Base-by-base conservation (phyloP, 352 stramenopile genomes). In the Phytopythium mirpurense region DNA sequence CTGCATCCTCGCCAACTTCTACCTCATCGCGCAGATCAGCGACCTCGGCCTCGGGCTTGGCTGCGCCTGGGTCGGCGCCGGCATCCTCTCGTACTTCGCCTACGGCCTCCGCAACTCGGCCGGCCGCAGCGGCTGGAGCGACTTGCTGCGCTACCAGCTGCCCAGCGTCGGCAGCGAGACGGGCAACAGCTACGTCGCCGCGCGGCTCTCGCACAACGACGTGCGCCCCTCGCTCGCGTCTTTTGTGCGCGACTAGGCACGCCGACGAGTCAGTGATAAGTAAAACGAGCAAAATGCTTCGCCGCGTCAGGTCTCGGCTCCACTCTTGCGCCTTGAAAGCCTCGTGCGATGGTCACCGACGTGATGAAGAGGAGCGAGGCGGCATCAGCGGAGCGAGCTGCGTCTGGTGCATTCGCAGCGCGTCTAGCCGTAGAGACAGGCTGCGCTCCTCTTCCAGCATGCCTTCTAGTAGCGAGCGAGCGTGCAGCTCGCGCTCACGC, bases 361-460 rank as follows among this genome's bases (percentile, higher is more conserved):
- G 23, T 36, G 38, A 36, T 40, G 19, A 12, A 16, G 41, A 16
- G 40, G 44, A 46, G 23, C 14, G 52, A 47, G 40, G n/a, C 18
- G 43, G 51, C 27, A 69, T 21, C n/a, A 63, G 44, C 50, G 68
- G 63, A 23, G 72, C 54, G 52, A 86, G 70, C 50, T 75, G 65
- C 31, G 74, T 47, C 32, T 83, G 74, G 35, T 84, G 77, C n/a
- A 81, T 63, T 31, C 69, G 62, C 31, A 88, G 72, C 21, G 74
- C 74, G 48, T 88, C 68, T 23, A 88, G 45, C 23, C 77, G 70
- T 15, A 88, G 34, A 26, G 59, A 40, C 23, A 86, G 35, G 46
- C 78, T 81, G 32, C 65, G 72, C 58, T 88, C 77, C 51, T 88
- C 77, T 26, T 88, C 62, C 12, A 65, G 64, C 62, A 88, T 79